A percentile compares a stretch with the other conserved stretches of the same genome.
phyloP scores from a whole-genome alignment of 805 yeast species.

The Zygosaccharomyces pseudorouxii region DNA sequence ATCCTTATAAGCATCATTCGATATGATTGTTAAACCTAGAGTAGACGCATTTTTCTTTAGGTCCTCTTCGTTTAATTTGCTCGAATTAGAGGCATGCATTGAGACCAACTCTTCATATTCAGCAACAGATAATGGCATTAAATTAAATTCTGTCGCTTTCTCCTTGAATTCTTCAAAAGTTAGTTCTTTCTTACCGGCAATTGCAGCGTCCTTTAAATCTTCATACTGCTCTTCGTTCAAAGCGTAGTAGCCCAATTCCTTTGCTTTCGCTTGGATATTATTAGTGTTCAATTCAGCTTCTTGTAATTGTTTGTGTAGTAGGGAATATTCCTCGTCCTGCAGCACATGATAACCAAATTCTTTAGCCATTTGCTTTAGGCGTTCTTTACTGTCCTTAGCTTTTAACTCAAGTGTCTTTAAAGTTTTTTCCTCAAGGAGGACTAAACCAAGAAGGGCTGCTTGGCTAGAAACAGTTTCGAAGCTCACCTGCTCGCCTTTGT shows the following conservation, averaged over 20 bases:
- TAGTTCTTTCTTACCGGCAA: conserved; percentile 6
- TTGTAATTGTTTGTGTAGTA: conserved; percentile 9
- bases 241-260: conserved; percentile 20
- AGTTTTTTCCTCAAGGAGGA: conserved; percentile 3
- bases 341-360: conserved; percentile 12
- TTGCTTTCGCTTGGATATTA: conserved; percentile 16
- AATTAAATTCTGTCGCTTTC: conserved; percentile 16
- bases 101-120: conserved; percentile 12
- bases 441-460: conserved; percentile 7
- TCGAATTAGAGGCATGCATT: background rate
- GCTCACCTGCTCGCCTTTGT: background rate
- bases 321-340: conserved; percentile 6
- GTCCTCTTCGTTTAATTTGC: background rate
- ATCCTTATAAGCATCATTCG: background rate
- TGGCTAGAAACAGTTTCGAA: conserved; percentile 3
- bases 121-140: conserved; percentile 12
- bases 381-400: conserved; percentile 5
- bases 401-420: conserved; percentile 5
- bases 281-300: conserved; percentile 11
- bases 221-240: conserved; percentile 14
- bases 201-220: conserved; percentile 3
- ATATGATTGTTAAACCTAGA: background rate
- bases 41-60: background rate
- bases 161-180: conserved; percentile 16
- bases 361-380: conserved; percentile 11